A percentile compares a stretch with the other conserved stretches of the same genome.
Conservation (phyloP, 768 basidiomycete genomes). For the Hirschioporus abietinus region DNA sequence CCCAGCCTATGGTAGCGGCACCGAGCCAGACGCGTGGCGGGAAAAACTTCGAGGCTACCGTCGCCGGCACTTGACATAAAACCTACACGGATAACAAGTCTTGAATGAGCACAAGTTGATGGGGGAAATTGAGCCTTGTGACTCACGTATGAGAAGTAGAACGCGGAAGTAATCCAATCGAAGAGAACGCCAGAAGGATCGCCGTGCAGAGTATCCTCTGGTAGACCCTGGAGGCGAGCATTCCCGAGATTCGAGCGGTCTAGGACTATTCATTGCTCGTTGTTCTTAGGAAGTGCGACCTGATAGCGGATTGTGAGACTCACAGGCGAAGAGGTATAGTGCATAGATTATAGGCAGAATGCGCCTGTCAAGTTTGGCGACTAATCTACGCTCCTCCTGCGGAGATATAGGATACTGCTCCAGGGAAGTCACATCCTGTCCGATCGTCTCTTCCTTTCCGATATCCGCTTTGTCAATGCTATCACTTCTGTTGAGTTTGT, state of each 20-base stretch:
- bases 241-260: constrained; percentile 80
- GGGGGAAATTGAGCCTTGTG: background rate
- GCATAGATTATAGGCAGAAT: constrained; percentile 69
- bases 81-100: constrained; percentile 38
- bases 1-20: constrained; percentile 65
- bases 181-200: constrained; percentile 64
- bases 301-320: background rate
- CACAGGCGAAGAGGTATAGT: constrained; percentile 75
- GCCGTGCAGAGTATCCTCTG: constrained; percentile 56
- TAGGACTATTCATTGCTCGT: constrained; percentile 33
- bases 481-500: background rate
- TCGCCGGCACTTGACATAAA: constrained; percentile 62
- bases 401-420: background rate
- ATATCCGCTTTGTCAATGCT: background rate
- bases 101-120: background rate
- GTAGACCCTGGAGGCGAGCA: constrained; percentile 68
- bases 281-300: constrained; percentile 3
- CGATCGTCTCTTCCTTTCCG: background rate
- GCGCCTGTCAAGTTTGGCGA: constrained; percentile 60
- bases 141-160: constrained; percentile 75
- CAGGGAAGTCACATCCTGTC: background rate
- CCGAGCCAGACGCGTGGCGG: constrained; percentile 68
- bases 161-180: constrained; percentile 72
- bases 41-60: constrained; percentile 58
- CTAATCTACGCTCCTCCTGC: constrained; percentile 44